Evolutionary conservation across 257 asterid species (phyloP), one percentile per base, ranked within the genome.

Genomic region (Fraxinus cuspidata): DNA sequence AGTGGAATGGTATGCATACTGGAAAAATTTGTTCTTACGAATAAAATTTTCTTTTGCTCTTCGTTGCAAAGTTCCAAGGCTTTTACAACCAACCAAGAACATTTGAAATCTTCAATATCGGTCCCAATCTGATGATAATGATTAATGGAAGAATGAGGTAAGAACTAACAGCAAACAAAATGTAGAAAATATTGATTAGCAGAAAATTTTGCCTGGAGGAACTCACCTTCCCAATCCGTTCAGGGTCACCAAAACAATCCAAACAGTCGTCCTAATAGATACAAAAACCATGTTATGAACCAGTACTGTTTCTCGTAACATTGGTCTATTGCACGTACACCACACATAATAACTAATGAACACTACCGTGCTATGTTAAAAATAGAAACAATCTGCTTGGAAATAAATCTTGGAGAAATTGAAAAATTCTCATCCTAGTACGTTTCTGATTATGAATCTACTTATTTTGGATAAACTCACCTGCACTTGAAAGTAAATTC

Each of bases 71-170:
- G 88, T 86, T 96, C 99, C 81, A 96, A 78, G 64, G 99, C 99
- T 85, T 96, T 96, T 13, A 96, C 99, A 5, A 96, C 99, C 86
- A 96, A 84, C 99, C 99, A 96, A 71, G 98, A 93, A 77, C 99
- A 96, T 87, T 93, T 96, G 85, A 89, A 96, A 80, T 93, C 99
- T 84, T 96, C 97, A 76, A 96, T 96, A 83, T 96, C 99, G n/a
- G 98, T 96, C 80, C 98, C 98, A 77, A 93, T 91, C 98, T 93
- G 90, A 78, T 80, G 77, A 73, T 10, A 73, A 42, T 32, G 35
- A 32, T 3, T 32, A 32, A 32, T 68, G 75, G 63, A 63, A 70
- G 27, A 68, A 77, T 58, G 35, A 71, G 32, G 72, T 64, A 65
- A 68, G 64, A 69, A 19, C 70, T 51, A 66, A 71, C 72, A 11